Evolutionary conservation across 2,329 filamentous ascomycete genomes (phyloP).

Genomic region (Cladobotryum mycophilum): DNA sequence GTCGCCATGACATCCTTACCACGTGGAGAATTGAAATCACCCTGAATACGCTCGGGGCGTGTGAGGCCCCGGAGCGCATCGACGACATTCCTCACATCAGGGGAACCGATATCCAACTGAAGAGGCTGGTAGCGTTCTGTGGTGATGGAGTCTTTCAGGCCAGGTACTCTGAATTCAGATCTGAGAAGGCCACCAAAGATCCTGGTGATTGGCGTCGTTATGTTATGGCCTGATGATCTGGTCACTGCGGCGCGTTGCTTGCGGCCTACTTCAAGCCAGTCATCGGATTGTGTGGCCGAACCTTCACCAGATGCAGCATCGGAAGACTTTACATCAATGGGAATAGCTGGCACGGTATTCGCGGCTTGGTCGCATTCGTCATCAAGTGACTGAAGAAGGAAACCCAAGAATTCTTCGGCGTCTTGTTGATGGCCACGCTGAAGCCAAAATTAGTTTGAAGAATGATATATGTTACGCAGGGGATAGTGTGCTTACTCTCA

Average conservation of each 20-base stretch:
- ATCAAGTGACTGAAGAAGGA: constrained; percentile 84
- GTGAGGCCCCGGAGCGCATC: constrained; percentile 85
- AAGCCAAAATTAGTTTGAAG: constrained; percentile 13
- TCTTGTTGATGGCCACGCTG: constrained; percentile 94
- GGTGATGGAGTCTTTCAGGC: constrained; percentile 84
- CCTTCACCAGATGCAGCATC: constrained; percentile 17
- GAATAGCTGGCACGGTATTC: constrained; percentile 36
- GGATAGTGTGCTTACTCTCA: constrained; percentile 60
- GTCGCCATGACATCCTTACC: constrained; percentile 73
- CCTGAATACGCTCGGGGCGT: constrained; percentile 75
- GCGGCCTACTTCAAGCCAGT: constrained; percentile 89
- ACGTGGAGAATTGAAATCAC: constrained; percentile 73
- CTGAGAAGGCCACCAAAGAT: constrained; percentile 91
- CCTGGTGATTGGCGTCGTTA: constrained; percentile 79
- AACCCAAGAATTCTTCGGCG: constrained; percentile 92
- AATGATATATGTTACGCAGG: background rate
- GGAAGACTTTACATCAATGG: constrained; percentile 28
- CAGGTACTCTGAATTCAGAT: constrained; percentile 81
- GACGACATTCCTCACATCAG: constrained; percentile 81
- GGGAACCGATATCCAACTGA: constrained; percentile 86
- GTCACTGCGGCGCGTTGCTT: constrained; percentile 86
- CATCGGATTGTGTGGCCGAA: constrained; percentile 29
- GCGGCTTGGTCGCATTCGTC: constrained; percentile 84
- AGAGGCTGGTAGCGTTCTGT: constrained; percentile 90
- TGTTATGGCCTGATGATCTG: constrained; percentile 70